A percentile compares a stretch with the other conserved stretches of the same genome.
Conservation (phyloP, 2,329 filamentous ascomycete genomes). For the Xylariales sp. region DNA sequence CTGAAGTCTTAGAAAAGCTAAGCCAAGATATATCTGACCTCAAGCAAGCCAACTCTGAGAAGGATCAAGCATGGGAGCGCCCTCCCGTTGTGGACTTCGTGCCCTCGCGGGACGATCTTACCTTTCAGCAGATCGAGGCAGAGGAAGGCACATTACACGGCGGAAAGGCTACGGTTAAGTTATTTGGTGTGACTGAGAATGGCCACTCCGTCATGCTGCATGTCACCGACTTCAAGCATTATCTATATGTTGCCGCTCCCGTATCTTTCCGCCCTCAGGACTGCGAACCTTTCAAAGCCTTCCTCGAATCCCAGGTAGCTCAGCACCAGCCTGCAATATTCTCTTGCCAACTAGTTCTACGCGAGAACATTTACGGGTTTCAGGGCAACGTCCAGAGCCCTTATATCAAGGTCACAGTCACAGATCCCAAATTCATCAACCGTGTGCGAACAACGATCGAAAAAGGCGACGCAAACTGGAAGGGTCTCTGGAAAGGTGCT, state of each 20-base stretch:
- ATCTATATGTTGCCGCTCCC: slow-evolving; percentile 89
- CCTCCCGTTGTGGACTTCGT: slow-evolving; percentile 48
- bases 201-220: slow-evolving; percentile 94
- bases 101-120: slow-evolving; percentile 63
- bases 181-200: slow-evolving; percentile 82
- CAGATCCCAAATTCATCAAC: slow-evolving; percentile 79
- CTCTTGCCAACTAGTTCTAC: slow-evolving; percentile 74
- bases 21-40: slow-evolving; percentile 86
- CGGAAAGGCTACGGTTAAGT: slow-evolving; percentile 73
- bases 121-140: slow-evolving; percentile 92
- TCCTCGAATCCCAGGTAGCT: slow-evolving; percentile 74
- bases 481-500: slow-evolving; percentile 74
- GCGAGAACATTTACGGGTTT: slow-evolving; percentile 90
- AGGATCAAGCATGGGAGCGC: slow-evolving; percentile 85
- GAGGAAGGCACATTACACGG: slow-evolving; percentile 83
- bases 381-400: slow-evolving; percentile 89
- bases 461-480: slow-evolving; percentile 76
- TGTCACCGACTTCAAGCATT: slow-evolving; percentile 93
- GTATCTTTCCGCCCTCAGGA: slow-evolving; percentile 75
- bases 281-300: slow-evolving; percentile 72
- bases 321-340: slow-evolving; percentile 71
- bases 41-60: slow-evolving; percentile 84
- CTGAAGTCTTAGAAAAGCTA: slow-evolving; percentile 90
- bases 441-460: slow-evolving; percentile 74
- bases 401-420: slow-evolving; percentile 90